Conservation (phyloP, 2,329 filamentous ascomycete species). For the Iodosphaeria phyllophila region DNA sequence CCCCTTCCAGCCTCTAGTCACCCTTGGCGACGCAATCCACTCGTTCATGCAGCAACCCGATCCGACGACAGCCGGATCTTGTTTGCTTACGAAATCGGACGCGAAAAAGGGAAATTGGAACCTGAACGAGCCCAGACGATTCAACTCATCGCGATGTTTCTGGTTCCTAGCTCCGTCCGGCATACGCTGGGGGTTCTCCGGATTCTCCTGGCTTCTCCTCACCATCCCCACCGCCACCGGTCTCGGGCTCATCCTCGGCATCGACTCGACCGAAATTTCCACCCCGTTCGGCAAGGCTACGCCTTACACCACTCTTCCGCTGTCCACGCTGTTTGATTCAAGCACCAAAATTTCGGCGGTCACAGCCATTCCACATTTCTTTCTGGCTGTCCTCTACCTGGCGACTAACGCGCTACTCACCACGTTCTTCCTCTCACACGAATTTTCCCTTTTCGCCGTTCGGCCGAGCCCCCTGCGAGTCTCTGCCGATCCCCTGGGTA, state of each 20-base stretch:
- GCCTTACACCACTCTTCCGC: slow-evolving; percentile 13
- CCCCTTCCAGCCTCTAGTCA: slow-evolving; percentile 12
- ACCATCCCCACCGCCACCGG: slow-evolving; percentile 18
- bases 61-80: slow-evolving; percentile 16
- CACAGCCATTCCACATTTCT: slow-evolving; percentile 27
- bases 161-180: slow-evolving; percentile 26
- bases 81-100: slow-evolving; percentile 27
- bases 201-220: slow-evolving; percentile 19
- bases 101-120: slow-evolving; percentile 24
- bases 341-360: slow-evolving; percentile 15
- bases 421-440: slow-evolving; percentile 28
- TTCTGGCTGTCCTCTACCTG: slow-evolving; percentile 28
- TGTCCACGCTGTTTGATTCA: slow-evolving; percentile 4
- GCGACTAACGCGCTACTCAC: slow-evolving; percentile 26
- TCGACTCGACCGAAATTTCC: slow-evolving; percentile 12
- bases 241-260: slow-evolving; percentile 17
- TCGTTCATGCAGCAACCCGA: slow-evolving; percentile 13
- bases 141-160: slow-evolving; percentile 18
- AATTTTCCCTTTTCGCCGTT: slow-evolving; percentile 24
- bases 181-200: slow-evolving; percentile 21
- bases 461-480: slow-evolving; percentile 22
- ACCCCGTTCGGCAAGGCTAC: slow-evolving; percentile 20
- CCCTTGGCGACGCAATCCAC: slow-evolving; percentile 14
- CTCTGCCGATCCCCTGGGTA: slow-evolving; percentile 21
- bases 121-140: slow-evolving; percentile 21